These are phyloP conservation scores for Mucor saturninus DNA, from an alignment of 371 early-diverging fungal genomes.

Conservation along the genomic window DNA sequence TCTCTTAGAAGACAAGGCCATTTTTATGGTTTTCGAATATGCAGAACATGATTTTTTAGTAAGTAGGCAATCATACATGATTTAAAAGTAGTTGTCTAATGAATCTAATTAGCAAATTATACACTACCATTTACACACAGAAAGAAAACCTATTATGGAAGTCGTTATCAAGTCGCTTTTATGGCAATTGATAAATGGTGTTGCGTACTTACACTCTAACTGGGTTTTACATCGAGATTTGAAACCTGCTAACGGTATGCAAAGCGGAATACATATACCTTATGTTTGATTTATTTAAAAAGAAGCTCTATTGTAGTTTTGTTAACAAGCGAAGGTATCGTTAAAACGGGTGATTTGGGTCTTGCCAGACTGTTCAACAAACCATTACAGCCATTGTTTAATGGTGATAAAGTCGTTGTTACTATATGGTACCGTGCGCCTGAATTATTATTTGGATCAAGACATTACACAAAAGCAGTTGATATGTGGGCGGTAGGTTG, in stretches of 20 bases:
- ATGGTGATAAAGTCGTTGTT: slow-evolving; percentile 94
- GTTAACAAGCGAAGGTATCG: slow-evolving; percentile 84
- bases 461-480: slow-evolving; percentile 93
- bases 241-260: slow-evolving; percentile 84
- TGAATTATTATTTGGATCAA: slow-evolving; percentile 90
- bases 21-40: slow-evolving; percentile 95
- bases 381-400: slow-evolving; percentile 83
- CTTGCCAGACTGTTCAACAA: slow-evolving; percentile 84
- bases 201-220: slow-evolving; percentile 90
- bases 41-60: slow-evolving; percentile 93
- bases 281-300: neutral
- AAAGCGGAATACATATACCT: too few relatives aligned
- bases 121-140: slow-evolving; percentile 75
- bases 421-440: slow-evolving; percentile 99
- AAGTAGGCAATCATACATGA: slow-evolving; percentile 11
- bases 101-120: slow-evolving; percentile 75
- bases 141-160: slow-evolving; percentile 82
- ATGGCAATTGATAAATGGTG: slow-evolving; percentile 92
- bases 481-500: slow-evolving; percentile 97
- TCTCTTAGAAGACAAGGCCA: slow-evolving; percentile 86
- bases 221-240: slow-evolving; percentile 93
- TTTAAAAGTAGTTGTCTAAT: neutral
- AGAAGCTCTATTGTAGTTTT: slow-evolving; percentile 55
- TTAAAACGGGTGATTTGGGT: slow-evolving; percentile 92
- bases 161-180: slow-evolving; percentile 85